Base-by-base conservation (phyloP, 148 eudicot species). In the Polygonum maritimum region DNA sequence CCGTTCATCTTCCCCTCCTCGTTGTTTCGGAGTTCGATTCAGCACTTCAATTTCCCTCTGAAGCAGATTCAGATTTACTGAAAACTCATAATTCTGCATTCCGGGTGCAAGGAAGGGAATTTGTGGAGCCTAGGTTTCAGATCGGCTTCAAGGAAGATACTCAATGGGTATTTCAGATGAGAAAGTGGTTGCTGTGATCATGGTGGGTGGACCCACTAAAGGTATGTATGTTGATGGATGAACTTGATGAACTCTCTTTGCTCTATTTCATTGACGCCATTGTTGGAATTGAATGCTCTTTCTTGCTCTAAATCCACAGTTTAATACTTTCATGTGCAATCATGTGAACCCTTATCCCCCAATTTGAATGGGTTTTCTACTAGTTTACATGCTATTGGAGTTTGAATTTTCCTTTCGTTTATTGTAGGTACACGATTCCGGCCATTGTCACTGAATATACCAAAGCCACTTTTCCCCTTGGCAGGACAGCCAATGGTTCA, bases 401-500 rank as follows among this genome's bases (percentile, higher is more conserved):
- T 14, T 14, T 74, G 26, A 13, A n/a, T 45, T 11, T 35, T 35
- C 35, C 2, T 18, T 52, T 40, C 79, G 19, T 44, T 75, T 48
- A 58, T 36, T 79, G 51, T 78, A 91, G 98, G 98, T 76, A 94
- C 98, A 62, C 82, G 98, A 83, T 94, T 94, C 79, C 80, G 98
- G 79, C 92, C 98, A 22, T 77, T 94, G 63, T 94, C 98, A 5
- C 76, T 94, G 82, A 91, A 91, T 82, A 84, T 91, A 76, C 92
- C 98, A 31, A 93, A 93, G 84, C 98, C 98, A 0, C 94, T 93
- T 73, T 93, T 93, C 79, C 98, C 98, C 60, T 84, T 93, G 76
- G 98, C 98, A 41, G 98, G 98, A 36, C 97, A 93, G 71, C 87
- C 98, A 69, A 94, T 94, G 98, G 98, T 90, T 85, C 90, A 94